Evolutionary conservation across 257 asterid species (phyloP).

Genomic region (Buddleja alternifolia): DNA sequence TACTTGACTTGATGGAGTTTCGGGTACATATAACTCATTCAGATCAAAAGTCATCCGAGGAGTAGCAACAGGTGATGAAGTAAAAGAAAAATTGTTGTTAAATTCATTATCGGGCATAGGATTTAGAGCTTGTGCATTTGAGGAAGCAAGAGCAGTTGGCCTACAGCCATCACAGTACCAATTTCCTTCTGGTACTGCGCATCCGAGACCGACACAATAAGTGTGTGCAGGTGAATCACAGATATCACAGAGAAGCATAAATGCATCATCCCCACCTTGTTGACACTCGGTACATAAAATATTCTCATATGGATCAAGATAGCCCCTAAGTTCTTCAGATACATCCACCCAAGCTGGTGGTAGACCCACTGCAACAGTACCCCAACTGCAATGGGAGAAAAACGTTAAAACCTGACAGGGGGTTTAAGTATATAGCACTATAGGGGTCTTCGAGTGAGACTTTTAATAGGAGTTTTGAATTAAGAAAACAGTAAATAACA

Average conservation of each 20-base stretch:
- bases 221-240: conserved; percentile 87
- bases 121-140: conserved; percentile 39
- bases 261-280: conserved; percentile 72
- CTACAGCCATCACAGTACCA: conserved; percentile 87
- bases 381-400: conserved; percentile 56
- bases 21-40: conserved; percentile 62
- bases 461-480: not conserved
- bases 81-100: conserved; percentile 37
- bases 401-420: not conserved
- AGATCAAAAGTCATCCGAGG: conserved; percentile 56
- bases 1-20: conserved; percentile 50
- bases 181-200: conserved; percentile 78
- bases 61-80: conserved; percentile 43
- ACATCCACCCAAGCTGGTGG: conserved; percentile 99
- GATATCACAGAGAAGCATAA: conserved; percentile 78
- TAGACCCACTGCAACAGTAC: conserved; percentile 86
- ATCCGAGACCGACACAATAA: conserved; percentile 76
- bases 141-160: conserved; percentile 54
- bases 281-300: conserved; percentile 68
- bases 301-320: conserved; percentile 65
- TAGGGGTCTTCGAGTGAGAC: too few species aligned
- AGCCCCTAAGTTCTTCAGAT: conserved; percentile 84
- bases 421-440: not conserved
- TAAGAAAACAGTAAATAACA: too few species aligned
- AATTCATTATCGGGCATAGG: conserved; percentile 44